Evolutionary conservation across 1,284 basidiomycete genomes (phyloP), one percentile per base, ranked within the genome.

Genomic region (Pseudozyma pruni): DNA sequence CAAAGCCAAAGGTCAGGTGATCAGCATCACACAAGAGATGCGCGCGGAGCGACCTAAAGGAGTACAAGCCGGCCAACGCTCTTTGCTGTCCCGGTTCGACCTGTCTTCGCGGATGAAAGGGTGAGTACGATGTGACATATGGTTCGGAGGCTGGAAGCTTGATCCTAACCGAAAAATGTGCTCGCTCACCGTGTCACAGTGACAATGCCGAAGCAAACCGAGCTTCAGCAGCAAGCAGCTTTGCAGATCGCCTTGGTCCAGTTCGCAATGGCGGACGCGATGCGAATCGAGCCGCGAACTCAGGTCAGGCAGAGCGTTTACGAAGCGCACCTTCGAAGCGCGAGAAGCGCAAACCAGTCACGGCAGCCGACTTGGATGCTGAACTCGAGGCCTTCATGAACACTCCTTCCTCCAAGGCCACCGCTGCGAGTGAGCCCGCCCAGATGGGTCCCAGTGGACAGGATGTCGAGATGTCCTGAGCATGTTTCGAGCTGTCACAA

Each of bases 331-430:
- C 60, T 34, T 16, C 61, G 6, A 64, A 42, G 23, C 45, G 53
- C 22, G 70, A 68, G 27, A 74, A 68, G 58, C 80, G 80, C 51
- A 84, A 85, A 1, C 84, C 68, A 8, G 71, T 91, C 79, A 92
- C 90, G 8, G 89, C 88, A 5, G 90, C 89, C 52, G 92, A 96
- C 72, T 84, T 97, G 54, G 94, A 97, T 83, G 89, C 88, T 79
- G 93, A 97, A 84, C 83, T 97, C 64, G 94, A 96, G 74, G 89
- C 90, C 1, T 96, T 94, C 83, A 93, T 95, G 92, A 80, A 76
- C 34, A 40, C 66, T 8, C 64, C 76, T 3, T 51, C 63, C 11
- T 23, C 23, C 33, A 9, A 46, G 0, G 9, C 41, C 32, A 14
- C 38, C n/a, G 11, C 46, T 1, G 10, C 33, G 9, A n/a, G 27